A percentile compares a stretch with the other conserved stretches of the same genome.
Conservation (phyloP, 2,329 filamentous ascomycete genomes). For the Penicillium sp. region DNA sequence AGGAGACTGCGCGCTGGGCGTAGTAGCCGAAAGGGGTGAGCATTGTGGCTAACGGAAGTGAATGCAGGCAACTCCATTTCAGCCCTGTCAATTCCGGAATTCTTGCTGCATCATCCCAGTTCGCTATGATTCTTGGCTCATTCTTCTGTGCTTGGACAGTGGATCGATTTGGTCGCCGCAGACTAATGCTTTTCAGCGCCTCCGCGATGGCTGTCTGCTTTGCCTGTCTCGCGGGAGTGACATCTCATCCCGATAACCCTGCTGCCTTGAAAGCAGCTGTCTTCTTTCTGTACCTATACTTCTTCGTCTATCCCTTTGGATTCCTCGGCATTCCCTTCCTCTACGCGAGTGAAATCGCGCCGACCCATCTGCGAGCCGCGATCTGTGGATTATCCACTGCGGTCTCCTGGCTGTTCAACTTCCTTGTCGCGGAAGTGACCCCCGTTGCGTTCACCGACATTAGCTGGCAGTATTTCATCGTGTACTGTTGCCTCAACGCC, state of each 20-base stretch:
- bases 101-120: too few species aligned
- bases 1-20: too few species aligned
- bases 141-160: too few species aligned
- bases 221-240: slow-evolving; percentile 7
- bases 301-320: slow-evolving; percentile 14
- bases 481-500: too few species aligned
- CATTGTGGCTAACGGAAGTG: too few species aligned
- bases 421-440: slow-evolving; percentile 18
- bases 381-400: slow-evolving; percentile 14
- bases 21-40: too few species aligned
- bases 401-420: slow-evolving; percentile 17
- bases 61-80: too few species aligned
- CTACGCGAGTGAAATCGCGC: slow-evolving; percentile 14
- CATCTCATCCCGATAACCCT: slow-evolving; percentile 2
- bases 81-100: too few species aligned
- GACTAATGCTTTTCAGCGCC: slow-evolving; percentile 25
- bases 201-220: slow-evolving; percentile 11
- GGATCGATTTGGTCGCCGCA: slow-evolving; percentile 34
- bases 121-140: too few species aligned
- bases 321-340: slow-evolving; percentile 15
- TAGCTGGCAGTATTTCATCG: slow-evolving; percentile 15
- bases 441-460: slow-evolving; percentile 13
- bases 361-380: slow-evolving; percentile 11
- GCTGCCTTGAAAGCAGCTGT: slow-evolving; percentile 12
- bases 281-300: slow-evolving; percentile 12